Evolutionary conservation across 1,139 yeast species (phyloP), one percentile per base, ranked within the genome.

Genomic region (Magnusiomyces paraingens): DNA sequence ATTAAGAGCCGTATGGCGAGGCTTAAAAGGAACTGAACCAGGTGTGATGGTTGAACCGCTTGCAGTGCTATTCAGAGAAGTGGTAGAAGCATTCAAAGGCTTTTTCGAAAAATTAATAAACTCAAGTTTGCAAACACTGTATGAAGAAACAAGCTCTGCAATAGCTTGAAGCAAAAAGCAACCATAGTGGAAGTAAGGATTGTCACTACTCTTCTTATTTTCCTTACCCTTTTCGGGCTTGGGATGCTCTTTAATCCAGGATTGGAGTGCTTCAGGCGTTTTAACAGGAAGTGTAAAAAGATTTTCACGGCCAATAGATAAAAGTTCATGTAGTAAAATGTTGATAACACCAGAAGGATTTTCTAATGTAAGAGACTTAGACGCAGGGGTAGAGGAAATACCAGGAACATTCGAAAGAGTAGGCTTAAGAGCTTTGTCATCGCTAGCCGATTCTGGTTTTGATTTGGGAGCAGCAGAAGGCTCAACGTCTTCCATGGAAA

Each of bases 91-190:
- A 55, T 50, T 66, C 21, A 62, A 64, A 50, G 73, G 69, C 68
- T 82, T 82, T 64, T 83, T 84, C 2, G 93, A 82, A 62, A 80
- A 90, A 0, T 91, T 83, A 55, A 91, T 72, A 63, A 91, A 86
- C 62, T 89, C 96, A 52, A 86, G 76, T 66, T 91, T 91, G 56
- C 93, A 82, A 58, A 82, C 83, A 60, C 84, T 85, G 68, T 90
- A 91, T 1, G 96, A 86, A 1, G 84, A 81, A 18, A 90, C 69
- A 15, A 90, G 71, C 62, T 91, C 98, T 0, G 84, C 77, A 41
- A 90, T 69, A 0, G 81, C 71, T 62, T 84, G 88, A 44, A 91
- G 70, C 45, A 91, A 70, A 64, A 84, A 87, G 50, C 86, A 78
- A 53, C 82, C 81, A 63, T 86, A 83, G 0, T 83, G 76, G 66